These are phyloP conservation scores for Orbilia oligospora DNA, from an alignment of 2,329 filamentous ascomycete species.

Conservation along the genomic window DNA sequence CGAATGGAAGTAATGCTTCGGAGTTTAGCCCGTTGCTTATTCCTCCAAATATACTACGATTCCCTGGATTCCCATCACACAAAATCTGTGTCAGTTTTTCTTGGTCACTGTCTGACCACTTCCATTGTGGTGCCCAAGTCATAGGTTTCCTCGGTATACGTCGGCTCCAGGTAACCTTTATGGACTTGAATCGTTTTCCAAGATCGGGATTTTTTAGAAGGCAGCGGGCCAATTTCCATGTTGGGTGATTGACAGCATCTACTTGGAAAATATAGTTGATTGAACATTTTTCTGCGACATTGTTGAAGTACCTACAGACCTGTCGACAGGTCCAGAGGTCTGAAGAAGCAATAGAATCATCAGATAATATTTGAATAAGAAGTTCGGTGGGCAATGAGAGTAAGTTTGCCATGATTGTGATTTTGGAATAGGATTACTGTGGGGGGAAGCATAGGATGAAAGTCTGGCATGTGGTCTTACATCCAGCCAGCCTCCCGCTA, in stretches of 20 bases:
- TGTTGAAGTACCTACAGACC: conserved; percentile 10
- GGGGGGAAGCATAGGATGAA: too few relatives aligned
- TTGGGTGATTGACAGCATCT: conserved; percentile 1
- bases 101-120: not conserved
- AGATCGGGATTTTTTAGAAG: not conserved
- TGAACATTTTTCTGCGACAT: conserved; percentile 3
- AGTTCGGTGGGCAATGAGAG: conserved; percentile 16
- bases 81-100: not conserved
- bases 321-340: not conserved
- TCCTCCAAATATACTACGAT: too few relatives aligned
- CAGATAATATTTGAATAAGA: conserved; percentile 20
- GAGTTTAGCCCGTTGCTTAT: conserved; percentile 12
- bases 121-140: conserved; percentile 17
- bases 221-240: conserved; percentile 9
- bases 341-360: not conserved
- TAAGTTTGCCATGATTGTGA: conserved; percentile 9
- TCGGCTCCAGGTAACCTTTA: conserved; percentile 20
- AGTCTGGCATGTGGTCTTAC: too few relatives aligned
- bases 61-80: too few relatives aligned
- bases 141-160: not conserved
- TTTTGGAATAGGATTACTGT: too few relatives aligned
- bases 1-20: conserved; percentile 13
- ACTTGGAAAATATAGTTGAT: conserved; percentile 25
- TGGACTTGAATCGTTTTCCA: conserved; percentile 4
- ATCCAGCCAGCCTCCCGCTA: too few relatives aligned